Evolutionary conservation across 441 rosid genomes (phyloP).

Genomic region (Bruguiera hainesii): DNA sequence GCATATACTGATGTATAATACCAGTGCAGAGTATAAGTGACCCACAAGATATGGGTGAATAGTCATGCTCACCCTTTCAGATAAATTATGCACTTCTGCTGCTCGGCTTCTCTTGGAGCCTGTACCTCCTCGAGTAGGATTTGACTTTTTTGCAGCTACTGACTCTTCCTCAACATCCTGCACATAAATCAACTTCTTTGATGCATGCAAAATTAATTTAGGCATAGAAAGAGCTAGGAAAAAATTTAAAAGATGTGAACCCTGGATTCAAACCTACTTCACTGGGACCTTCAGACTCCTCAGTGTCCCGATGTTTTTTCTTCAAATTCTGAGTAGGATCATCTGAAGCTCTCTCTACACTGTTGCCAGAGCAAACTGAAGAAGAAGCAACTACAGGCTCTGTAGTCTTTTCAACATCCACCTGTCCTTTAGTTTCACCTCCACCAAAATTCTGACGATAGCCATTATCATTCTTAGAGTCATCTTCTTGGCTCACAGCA

Average conservation of each 20-base stretch:
- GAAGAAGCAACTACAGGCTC: conserved; percentile 54
- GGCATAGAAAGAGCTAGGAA: conserved; percentile 2
- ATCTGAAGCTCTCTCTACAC: conserved; percentile 58
- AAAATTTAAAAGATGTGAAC: background rate
- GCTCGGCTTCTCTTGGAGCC: conserved; percentile 84
- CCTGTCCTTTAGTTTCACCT: conserved; percentile 37
- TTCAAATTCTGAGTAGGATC: conserved; percentile 50
- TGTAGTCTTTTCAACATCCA: conserved; percentile 45
- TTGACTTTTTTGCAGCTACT: conserved; percentile 43
- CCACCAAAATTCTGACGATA: conserved; percentile 29
- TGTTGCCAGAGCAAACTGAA: conserved; percentile 72
- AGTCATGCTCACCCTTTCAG: conserved; percentile 71
- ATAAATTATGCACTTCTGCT: conserved; percentile 91
- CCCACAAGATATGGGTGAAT: background rate
- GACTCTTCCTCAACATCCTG: conserved; percentile 81
- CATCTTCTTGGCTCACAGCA: conserved; percentile 29
- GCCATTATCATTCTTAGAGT: conserved; percentile 31
- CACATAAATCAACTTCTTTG: conserved; percentile 13
- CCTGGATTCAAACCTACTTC: conserved; percentile 47
- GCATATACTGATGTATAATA: background rate
- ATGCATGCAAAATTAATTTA: conserved; percentile 2
- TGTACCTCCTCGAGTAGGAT: conserved; percentile 36
- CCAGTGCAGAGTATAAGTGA: no score
- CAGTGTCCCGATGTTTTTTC: conserved; percentile 49
- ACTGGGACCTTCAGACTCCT: conserved; percentile 62